Evolutionary conservation across 2,329 filamentous ascomycete species (phyloP).

Genomic region (Aspergillus sp.): DNA sequence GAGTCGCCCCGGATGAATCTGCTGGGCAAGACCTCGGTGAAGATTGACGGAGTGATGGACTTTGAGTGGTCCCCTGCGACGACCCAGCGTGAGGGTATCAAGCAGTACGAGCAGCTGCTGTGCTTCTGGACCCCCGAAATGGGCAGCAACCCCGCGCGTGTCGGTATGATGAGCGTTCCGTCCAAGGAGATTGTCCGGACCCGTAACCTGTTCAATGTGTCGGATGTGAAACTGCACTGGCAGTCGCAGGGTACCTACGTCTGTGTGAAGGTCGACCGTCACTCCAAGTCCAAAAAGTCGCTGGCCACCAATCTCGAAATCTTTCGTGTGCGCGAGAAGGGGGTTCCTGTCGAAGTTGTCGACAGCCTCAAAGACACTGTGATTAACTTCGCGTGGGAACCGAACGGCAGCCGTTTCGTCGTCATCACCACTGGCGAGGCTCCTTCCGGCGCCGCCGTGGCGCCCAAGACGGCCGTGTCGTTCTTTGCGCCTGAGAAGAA

Average conservation of each 20-base stretch:
- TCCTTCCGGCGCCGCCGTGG: slow-evolving; percentile 65
- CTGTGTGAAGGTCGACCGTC: slow-evolving; percentile 96
- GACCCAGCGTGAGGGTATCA: slow-evolving; percentile 72
- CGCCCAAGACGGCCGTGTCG: slow-evolving; percentile 85
- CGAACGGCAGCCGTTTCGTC: slow-evolving; percentile 93
- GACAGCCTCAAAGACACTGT: slow-evolving; percentile 97
- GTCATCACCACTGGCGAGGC: slow-evolving; percentile 92
- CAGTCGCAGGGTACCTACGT: slow-evolving; percentile 90
- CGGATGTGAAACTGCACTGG: slow-evolving; percentile 97
- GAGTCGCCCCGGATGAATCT: slow-evolving; percentile 83
- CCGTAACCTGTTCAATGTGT: slow-evolving; percentile 95
- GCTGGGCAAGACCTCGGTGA: slow-evolving; percentile 83
- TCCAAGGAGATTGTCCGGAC: slow-evolving; percentile 91
- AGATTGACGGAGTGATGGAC: slow-evolving; percentile 93
- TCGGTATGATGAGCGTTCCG: slow-evolving; percentile 90
- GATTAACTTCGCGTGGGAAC: slow-evolving; percentile 99
- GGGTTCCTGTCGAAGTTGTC: slow-evolving; percentile 94
- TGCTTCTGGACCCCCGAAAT: slow-evolving; percentile 99
- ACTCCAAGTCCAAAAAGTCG: slow-evolving; percentile 98
- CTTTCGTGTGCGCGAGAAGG: slow-evolving; percentile 95
- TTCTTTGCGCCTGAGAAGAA: slow-evolving; percentile 99
- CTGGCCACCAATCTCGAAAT: slow-evolving; percentile 96
- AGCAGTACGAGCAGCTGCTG: slow-evolving; percentile 89
- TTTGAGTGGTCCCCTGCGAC: slow-evolving; percentile 94
- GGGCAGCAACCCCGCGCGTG: slow-evolving; percentile 94